These are phyloP conservation scores for Aethionema arabicum DNA, from an alignment of 345 rosid genomes.

Conservation along the genomic window DNA sequence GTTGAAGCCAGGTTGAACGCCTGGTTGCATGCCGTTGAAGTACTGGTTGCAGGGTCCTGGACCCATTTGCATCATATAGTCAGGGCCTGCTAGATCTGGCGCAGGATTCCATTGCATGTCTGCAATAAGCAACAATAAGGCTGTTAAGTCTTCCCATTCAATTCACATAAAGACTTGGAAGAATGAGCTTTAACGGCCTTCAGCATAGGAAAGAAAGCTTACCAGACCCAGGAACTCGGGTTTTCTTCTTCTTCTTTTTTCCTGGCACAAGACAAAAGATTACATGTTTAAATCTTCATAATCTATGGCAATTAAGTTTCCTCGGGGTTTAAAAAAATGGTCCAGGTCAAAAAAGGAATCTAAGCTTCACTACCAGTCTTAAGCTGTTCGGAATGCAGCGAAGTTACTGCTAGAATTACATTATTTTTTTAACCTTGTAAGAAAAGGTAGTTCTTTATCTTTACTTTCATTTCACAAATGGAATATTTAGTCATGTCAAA, in stretches of 20 bases:
- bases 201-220: conserved; percentile 18
- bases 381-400: background rate
- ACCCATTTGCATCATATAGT: conserved; percentile 86
- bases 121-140: conserved; percentile 34
- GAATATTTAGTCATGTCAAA: too few relatives aligned
- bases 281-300: background rate
- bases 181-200: conserved; percentile 3
- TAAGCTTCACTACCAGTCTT: conserved; percentile 13
- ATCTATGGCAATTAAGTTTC: background rate
- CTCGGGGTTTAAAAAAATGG: background rate
- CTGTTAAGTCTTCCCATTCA: background rate
- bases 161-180: background rate
- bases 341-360: background rate
- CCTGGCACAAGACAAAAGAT: conserved; percentile 40
- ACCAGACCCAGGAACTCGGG: conserved; percentile 30
- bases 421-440: background rate
- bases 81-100: conserved; percentile 76
- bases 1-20: conserved; percentile 40
- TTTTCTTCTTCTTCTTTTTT: conserved; percentile 89
- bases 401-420: background rate
- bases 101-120: conserved; percentile 78
- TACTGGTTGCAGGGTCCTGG: conserved; percentile 62
- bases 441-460: background rate
- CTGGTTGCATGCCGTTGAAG: conserved; percentile 57
- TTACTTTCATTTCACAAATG: background rate